Evolutionary conservation across 2,329 filamentous ascomycete species (phyloP).

Genomic region (Aureobasidium sp.): DNA sequence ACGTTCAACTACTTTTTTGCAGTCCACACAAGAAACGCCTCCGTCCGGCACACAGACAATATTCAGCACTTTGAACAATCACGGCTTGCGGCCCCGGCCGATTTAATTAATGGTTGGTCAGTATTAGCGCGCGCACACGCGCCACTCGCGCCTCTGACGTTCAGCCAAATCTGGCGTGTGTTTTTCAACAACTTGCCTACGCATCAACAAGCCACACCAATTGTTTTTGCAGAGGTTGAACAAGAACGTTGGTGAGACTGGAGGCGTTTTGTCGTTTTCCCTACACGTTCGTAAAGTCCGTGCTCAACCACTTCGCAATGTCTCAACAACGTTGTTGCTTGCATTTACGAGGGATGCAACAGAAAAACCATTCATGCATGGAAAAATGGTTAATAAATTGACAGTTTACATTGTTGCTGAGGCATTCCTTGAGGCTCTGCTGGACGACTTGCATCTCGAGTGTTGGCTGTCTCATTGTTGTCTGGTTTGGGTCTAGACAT

Average conservation of each 20-base stretch:
- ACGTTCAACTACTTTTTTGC: background rate
- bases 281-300: background rate
- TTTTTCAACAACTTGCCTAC: conserved; percentile 3
- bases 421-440: background rate
- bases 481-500: background rate
- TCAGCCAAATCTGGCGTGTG: conserved; percentile 3
- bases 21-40: background rate
- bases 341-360: background rate
- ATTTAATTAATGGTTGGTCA: background rate
- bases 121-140: background rate
- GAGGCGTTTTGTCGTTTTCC: background rate
- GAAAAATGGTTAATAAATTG: background rate
- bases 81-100: conserved; percentile 1
- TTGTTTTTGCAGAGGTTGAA: background rate
- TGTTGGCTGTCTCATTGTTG: background rate
- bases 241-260: conserved; percentile 2
- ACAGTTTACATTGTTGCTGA: background rate
- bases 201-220: background rate
- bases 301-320: background rate
- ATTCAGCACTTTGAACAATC: background rate
- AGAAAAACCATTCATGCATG: background rate
- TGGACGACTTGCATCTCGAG: background rate
- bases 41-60: background rate
- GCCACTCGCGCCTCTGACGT: conserved; percentile 7
- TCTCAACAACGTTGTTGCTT: background rate